phyloP scores from a whole-genome alignment of 2,329 filamentous ascomycete genomes.

The Aotearoamyces nothofagi region DNA sequence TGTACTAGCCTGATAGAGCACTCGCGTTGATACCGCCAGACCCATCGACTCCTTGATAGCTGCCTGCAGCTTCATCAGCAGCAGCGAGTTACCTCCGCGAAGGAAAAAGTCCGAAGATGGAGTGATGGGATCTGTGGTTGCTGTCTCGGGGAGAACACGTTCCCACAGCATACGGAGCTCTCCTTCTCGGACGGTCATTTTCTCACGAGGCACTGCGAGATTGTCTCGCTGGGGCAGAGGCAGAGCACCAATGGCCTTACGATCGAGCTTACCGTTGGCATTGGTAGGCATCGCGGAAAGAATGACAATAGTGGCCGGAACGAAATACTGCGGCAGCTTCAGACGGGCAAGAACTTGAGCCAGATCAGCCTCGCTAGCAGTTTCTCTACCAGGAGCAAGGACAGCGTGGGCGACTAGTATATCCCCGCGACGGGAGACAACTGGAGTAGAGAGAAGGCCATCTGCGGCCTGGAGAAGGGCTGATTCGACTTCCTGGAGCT shows the following conservation, averaged over 20 bases:
- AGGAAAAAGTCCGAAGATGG: constrained; percentile 7
- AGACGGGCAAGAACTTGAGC: constrained; percentile 2
- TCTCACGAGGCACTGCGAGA: not conserved
- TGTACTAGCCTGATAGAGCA: constrained; percentile 23
- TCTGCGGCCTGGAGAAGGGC: constrained; percentile 13
- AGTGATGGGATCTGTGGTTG: not conserved
- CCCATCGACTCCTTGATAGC: not conserved
- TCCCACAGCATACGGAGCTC: constrained; percentile 13
- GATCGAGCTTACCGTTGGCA: constrained; percentile 64
- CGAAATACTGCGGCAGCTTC: constrained; percentile 55
- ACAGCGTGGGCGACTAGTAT: constrained; percentile 22
- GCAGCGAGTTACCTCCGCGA: constrained; percentile 7
- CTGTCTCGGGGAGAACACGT: constrained; percentile 7
- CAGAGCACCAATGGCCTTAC: constrained; percentile 8
- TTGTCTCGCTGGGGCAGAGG: constrained; percentile 2
- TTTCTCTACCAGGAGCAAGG: constrained; percentile 5
- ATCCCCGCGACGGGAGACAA: constrained; percentile 12
- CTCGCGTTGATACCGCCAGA: constrained; percentile 14
- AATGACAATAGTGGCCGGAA: constrained; percentile 56
- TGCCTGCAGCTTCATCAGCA: constrained; percentile 6
- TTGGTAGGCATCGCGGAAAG: constrained; percentile 57
- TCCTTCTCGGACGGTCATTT: constrained; percentile 3
- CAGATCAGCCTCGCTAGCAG: no score
- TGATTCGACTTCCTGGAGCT: constrained; percentile 42
- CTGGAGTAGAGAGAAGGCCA: constrained; percentile 12